Evolutionary conservation across 208 protist species (phyloP), one percentile per base, ranked within the genome.

Genomic region (Trypanosoma avium): DNA sequence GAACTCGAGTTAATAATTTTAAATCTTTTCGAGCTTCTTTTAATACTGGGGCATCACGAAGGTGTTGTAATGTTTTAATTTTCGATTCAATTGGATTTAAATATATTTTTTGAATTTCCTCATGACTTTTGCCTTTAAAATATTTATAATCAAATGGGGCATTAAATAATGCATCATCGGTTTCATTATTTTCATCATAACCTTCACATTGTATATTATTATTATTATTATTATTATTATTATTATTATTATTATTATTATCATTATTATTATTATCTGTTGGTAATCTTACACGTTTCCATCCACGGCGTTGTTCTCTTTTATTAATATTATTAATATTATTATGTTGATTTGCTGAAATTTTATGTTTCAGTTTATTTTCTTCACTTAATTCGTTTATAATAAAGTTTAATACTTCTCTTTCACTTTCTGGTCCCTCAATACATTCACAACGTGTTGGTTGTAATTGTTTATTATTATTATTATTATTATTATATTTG

Each of bases 141-240:
- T 53, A 17, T 12, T 17, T 24, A 24, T 53, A 53, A 5, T 30
- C n/a, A 53, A 53, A n/a, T 13, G 47, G 47, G 21, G 47, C 47
- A 24, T 53, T 53, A 29, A 53, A 53, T 13, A 53, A 10, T 13
- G 7, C n/a, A 24, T 53, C 47, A 24, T 53, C 47, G 22, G 47
- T 24, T 3, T 27, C 9, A 29, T 53, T 30, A 4, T 29, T 24
- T 3, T 29, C 24, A 13, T 30, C 24, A 24, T 53, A 53, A 32
- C 15, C n/a, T 17, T 3, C 21, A 10, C 15, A 53, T 5, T 17
- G 47, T 24, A 26, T n/a, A n/a, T n/a, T n/a, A n/a, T n/a, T n/a
- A n/a, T n/a, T n/a, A n/a, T n/a, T n/a, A n/a, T n/a, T n/a, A n/a
- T n/a, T n/a, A n/a, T n/a, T n/a, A n/a, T n/a, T n/a, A n/a, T n/a